phyloP scores from a whole-genome alignment of 768 basidiomycete genomes.

The Xerocomus potaroensis region DNA sequence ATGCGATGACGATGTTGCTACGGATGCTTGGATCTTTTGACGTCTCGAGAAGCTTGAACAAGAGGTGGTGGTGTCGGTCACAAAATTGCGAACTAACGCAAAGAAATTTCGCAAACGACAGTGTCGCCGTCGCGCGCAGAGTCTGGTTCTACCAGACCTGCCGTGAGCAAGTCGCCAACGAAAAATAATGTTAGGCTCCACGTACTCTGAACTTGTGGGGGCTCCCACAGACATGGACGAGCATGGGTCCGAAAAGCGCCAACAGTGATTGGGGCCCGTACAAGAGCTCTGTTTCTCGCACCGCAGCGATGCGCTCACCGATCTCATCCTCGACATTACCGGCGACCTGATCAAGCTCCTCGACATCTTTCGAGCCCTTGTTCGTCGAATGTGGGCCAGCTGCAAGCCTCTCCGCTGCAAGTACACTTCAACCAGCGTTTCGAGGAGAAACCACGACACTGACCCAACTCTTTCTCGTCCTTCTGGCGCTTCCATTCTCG shows the following conservation, averaged over 20 bases:
- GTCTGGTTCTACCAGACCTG: conserved; percentile 64
- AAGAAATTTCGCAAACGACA: conserved; percentile 93
- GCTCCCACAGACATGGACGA: conserved; percentile 86
- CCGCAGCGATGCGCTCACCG: conserved; percentile 80
- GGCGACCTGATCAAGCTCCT: conserved; percentile 95
- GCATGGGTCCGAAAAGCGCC: conserved; percentile 82
- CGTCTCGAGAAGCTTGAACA: conserved; percentile 93
- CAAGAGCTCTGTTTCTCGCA: conserved; percentile 84
- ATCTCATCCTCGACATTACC: conserved; percentile 99
- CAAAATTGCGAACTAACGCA: conserved; percentile 94
- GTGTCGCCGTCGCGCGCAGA: conserved; percentile 79
- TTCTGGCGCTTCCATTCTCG: conserved; percentile 96
- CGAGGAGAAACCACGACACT: conserved; percentile 17
- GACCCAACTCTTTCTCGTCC: conserved; percentile 80
- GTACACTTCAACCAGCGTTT: not conserved
- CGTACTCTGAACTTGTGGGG: conserved; percentile 86
- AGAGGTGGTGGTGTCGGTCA: conserved; percentile 78
- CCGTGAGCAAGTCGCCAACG: conserved; percentile 6
- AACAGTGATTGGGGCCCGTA: conserved; percentile 80
- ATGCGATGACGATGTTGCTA: conserved; percentile 95
- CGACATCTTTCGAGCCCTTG: conserved; percentile 52
- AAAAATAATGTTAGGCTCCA: not conserved
- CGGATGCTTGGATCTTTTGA: conserved; percentile 87
- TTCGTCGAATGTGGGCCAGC: conserved; percentile 34
- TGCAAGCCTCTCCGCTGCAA: conserved; percentile 57